Percentiles rank a stretch among this genome's conserved stretches.
Conservation (phyloP, 75 land plant species). For the Cryptomeria japonica region DNA sequence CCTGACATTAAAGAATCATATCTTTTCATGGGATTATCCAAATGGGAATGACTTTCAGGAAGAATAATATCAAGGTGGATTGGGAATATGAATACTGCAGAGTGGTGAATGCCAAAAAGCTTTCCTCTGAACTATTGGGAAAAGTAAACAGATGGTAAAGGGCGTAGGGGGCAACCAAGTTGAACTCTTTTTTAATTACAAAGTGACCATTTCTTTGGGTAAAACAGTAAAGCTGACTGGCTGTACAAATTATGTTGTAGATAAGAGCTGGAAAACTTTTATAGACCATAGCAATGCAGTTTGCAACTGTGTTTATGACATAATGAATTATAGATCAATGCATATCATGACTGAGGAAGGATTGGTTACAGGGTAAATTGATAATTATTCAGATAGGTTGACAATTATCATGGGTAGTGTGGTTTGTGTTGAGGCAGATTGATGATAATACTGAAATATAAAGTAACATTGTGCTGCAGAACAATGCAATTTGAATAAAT, state of each 20-base stretch:
- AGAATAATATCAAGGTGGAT: not conserved
- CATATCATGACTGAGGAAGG: not conserved
- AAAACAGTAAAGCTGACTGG: not conserved
- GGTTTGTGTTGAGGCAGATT: not conserved
- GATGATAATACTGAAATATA: not conserved
- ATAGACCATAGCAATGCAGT: not conserved
- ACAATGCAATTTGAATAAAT: not conserved
- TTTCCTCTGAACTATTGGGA: not conserved
- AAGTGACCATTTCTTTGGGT: not conserved
- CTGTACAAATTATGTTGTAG: not conserved
- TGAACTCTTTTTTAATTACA: not conserved
- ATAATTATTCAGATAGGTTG: not conserved
- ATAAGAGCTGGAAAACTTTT: not conserved
- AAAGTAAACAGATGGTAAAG: not conserved
- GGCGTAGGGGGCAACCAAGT: not conserved
- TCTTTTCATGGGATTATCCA: not conserved
- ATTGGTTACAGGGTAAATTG: not conserved
- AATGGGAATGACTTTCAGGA: not conserved
- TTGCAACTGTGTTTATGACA: not conserved
- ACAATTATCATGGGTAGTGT: not conserved
- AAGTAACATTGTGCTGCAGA: not conserved
- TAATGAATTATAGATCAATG: not conserved
- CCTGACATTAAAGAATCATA: not conserved
- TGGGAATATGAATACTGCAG: not conserved
- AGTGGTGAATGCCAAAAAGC: not conserved